Percentiles rank a stretch among this genome's conserved stretches.
phyloP scores from a whole-genome alignment of 345 rosid genomes.

The Microthlaspi erraticum region DNA sequence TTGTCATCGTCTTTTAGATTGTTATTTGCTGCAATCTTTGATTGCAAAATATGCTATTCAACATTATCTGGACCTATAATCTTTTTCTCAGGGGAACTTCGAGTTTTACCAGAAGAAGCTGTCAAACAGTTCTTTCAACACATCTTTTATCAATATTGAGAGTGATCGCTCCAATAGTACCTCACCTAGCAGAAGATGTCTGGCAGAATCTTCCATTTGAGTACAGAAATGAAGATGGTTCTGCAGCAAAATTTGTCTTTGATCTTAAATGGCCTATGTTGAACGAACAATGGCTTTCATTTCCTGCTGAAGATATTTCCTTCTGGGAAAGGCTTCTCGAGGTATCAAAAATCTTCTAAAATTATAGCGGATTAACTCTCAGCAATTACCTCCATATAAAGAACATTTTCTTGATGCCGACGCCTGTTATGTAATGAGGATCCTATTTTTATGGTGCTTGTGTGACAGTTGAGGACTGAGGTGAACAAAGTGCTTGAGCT shows the following conservation, averaged over 20 bases:
- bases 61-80: neutral
- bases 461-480: conserved; percentile 86
- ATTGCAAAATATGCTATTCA: conserved; percentile 12
- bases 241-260: conserved; percentile 72
- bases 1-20: conserved; percentile 32
- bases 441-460: conserved; percentile 14
- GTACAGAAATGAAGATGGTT: conserved; percentile 59
- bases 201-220: conserved; percentile 97
- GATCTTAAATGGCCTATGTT: conserved; percentile 82
- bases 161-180: conserved; percentile 86
- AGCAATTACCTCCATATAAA: neutral
- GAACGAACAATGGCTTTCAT: conserved; percentile 67
- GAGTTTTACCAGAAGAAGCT: conserved; percentile 87
- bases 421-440: conserved; percentile 4
- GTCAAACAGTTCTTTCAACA: conserved; percentile 92
- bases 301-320: conserved; percentile 65
- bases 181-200: conserved; percentile 94
- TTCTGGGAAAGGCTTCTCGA: conserved; percentile 86
- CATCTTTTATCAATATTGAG: conserved; percentile 82
- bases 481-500: conserved; percentile 89
- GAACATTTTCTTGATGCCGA: conserved; percentile 8
- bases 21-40: conserved; percentile 6
- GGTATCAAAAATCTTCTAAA: conserved; percentile 48
- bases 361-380: neutral
- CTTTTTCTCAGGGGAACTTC: conserved; percentile 62